Percentiles rank a stretch among this genome's conserved stretches.
Evolutionary conservation across 192 early-diverging fungal species (phyloP).

Genomic region (Backusella macrospora): DNA sequence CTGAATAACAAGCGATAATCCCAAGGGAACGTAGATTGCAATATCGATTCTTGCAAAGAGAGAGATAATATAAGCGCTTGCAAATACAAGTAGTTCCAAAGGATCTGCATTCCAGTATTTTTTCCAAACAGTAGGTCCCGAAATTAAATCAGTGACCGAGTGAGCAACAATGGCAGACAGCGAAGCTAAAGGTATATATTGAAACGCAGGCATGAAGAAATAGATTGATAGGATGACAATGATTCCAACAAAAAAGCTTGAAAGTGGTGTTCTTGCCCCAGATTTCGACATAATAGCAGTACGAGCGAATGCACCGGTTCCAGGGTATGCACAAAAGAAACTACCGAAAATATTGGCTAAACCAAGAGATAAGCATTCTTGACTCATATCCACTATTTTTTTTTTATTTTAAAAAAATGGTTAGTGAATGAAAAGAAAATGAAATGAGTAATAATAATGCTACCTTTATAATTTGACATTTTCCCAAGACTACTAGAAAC

Average conservation of each 20-base stretch:
- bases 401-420: not conserved
- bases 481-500: conserved; percentile 88
- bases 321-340: conserved; percentile 86
- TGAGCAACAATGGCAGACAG: conserved; percentile 86
- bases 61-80: conserved; percentile 57
- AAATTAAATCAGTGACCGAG: conserved; percentile 82
- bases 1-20: conserved; percentile 71
- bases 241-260: conserved; percentile 74
- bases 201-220: conserved; percentile 80
- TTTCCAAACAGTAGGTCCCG: conserved; percentile 57
- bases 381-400: conserved; percentile 61
- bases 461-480: conserved; percentile 80
- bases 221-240: conserved; percentile 85
- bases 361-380: conserved; percentile 91
- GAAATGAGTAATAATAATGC: conserved; percentile 26
- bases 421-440: not conserved
- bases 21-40: conserved; percentile 81
- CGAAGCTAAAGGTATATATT: conserved; percentile 80
- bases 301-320: conserved; percentile 93
- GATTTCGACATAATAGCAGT: conserved; percentile 90
- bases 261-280: conserved; percentile 81
- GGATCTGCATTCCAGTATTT: conserved; percentile 70
- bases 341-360: conserved; percentile 84
- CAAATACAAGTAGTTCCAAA: conserved; percentile 56
- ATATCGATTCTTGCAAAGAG: conserved; percentile 64